Evolutionary conservation across 352 stramenopile species (phyloP).

Genomic region (Globisporangium splendens): DNA sequence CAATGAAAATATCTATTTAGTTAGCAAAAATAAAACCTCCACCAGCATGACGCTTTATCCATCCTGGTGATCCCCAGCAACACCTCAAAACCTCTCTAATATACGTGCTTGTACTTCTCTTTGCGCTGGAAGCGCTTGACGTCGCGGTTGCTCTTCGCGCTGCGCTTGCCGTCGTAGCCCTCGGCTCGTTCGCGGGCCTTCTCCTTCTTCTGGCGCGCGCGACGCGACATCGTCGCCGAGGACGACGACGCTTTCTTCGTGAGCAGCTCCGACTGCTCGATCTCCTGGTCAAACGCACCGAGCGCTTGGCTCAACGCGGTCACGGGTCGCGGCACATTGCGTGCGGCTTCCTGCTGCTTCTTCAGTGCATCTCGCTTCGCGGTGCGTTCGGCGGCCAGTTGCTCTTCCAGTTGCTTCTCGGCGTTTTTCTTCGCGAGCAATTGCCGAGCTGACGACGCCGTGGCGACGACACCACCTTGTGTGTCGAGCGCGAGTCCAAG

Average conservation of each 20-base stretch:
- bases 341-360: conserved; percentile 25
- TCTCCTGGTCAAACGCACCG: conserved; percentile 53
- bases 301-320: conserved; percentile 60
- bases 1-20: no score
- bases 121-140: conserved; percentile 48
- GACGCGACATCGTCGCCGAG: conserved; percentile 27
- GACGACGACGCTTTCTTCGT: conserved; percentile 18
- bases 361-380: conserved; percentile 21
- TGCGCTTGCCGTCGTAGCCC: conserved; percentile 20
- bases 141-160: conserved; percentile 27
- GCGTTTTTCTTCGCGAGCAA: conserved; percentile 45
- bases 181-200: conserved; percentile 24
- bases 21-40: no score
- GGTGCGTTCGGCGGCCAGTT: conserved; percentile 15
- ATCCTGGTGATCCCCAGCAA: no score
- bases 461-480: conserved; percentile 18
- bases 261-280: conserved; percentile 33
- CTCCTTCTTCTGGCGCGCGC: conserved; percentile 47
- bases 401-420: conserved; percentile 33
- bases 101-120: conserved; percentile 63
- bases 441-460: conserved; percentile 40
- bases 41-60: no score
- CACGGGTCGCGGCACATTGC: conserved; percentile 23
- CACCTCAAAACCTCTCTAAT: conserved; percentile 13
- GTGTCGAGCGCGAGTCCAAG: conserved; percentile 47